A percentile compares a stretch with the other conserved stretches of the same genome.
These are phyloP conservation scores for Arxiozyma heterogenica DNA, from an alignment of 1,139 yeast species.

Conservation along the genomic window DNA sequence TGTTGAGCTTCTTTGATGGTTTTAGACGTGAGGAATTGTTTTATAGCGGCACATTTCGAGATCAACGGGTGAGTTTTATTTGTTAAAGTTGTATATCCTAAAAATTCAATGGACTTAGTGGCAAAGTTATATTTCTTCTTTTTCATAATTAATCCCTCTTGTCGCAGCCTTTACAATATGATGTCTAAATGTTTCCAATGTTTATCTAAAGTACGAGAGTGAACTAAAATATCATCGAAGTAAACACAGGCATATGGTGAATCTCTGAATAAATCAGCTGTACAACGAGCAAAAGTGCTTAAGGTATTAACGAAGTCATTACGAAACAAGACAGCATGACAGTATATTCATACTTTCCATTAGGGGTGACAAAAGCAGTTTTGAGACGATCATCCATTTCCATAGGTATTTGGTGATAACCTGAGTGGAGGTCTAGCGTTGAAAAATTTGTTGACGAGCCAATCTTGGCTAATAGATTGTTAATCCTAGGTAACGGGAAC, in stretches of 20 bases:
- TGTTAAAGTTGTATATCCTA: neutral
- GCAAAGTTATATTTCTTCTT: neutral
- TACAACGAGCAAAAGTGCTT: slow-evolving; percentile 9
- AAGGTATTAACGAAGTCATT: slow-evolving; percentile 11
- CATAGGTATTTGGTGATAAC: slow-evolving; percentile 15
- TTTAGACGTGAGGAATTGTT: neutral
- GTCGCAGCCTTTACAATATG: neutral
- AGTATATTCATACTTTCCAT: slow-evolving; percentile 11
- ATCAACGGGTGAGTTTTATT: neutral
- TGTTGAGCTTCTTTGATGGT: neutral
- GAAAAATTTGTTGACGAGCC: slow-evolving; percentile 8
- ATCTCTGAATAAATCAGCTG: slow-evolving; percentile 12
- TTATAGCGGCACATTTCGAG: neutral
- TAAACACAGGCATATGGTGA: slow-evolving; percentile 17
- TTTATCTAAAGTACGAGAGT: slow-evolving; percentile 2
- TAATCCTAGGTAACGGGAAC: slow-evolving; percentile 22
- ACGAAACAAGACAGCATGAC: slow-evolving; percentile 11
- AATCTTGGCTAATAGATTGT: slow-evolving; percentile 9
- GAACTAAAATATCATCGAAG: slow-evolving; percentile 26
- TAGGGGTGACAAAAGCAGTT: slow-evolving; percentile 14
- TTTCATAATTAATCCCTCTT: neutral
- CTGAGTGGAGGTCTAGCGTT: slow-evolving; percentile 11
- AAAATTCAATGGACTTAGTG: neutral
- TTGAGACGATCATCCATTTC: slow-evolving; percentile 4
- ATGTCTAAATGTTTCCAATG: neutral